phyloP scores from a whole-genome alignment of 306 rosid genomes.

The Pyrus communis region DNA sequence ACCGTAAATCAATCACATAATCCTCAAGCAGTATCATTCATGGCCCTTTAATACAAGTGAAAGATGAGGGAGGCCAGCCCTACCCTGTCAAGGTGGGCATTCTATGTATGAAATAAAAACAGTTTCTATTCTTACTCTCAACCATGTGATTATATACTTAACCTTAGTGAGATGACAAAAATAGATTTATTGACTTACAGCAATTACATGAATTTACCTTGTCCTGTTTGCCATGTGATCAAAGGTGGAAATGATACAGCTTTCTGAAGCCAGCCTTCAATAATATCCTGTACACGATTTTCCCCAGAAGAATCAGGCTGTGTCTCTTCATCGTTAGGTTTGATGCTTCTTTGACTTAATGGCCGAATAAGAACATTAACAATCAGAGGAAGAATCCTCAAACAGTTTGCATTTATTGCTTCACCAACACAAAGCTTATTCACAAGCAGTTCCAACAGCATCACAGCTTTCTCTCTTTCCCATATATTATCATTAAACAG shows the following conservation, averaged over 20 bases:
- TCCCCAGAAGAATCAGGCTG: constrained; percentile 32
- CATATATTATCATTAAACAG: constrained; percentile 68
- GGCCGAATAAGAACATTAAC: constrained; percentile 52
- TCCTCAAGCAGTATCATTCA: constrained; percentile 4
- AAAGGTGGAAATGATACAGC: constrained; percentile 59
- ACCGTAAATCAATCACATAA: constrained; percentile 11
- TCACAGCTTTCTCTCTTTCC: constrained; percentile 47
- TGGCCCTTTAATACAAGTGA: not conserved
- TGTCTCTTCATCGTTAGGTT: constrained; percentile 30
- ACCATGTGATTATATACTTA: not conserved
- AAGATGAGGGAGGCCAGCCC: not conserved
- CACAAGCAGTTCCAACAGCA: constrained; percentile 48
- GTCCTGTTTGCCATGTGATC: constrained; percentile 57
- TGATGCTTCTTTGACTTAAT: constrained; percentile 22
- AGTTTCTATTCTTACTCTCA: not conserved
- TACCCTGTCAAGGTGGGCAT: not conserved
- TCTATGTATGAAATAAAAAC: not conserved
- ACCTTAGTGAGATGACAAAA: not conserved
- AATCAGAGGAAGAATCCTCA: constrained; percentile 80
- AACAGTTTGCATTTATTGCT: constrained; percentile 57
- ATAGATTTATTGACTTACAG: not conserved
- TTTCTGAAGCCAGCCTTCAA: constrained; percentile 72
- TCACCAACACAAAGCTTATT: constrained; percentile 79
- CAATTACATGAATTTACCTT: constrained; percentile 43
- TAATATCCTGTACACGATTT: constrained; percentile 30